A percentile compares a stretch with the other conserved stretches of the same genome.
These are phyloP conservation scores for Anisodus acutangulus DNA, from an alignment of 257 asterid species.

Conservation along the genomic window DNA sequence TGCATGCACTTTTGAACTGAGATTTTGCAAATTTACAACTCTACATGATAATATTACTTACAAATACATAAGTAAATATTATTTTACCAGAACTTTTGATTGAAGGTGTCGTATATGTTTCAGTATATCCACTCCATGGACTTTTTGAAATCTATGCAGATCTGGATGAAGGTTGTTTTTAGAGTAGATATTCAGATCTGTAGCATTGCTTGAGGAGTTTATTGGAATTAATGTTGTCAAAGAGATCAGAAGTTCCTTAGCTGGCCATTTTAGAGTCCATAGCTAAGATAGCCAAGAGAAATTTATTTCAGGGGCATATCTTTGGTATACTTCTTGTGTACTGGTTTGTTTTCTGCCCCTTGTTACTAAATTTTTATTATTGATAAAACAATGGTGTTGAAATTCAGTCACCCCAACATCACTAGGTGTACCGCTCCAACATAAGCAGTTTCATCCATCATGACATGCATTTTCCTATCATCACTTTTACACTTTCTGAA, in stretches of 20 bases:
- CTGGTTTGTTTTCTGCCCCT: no score
- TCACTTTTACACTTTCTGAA: no score
- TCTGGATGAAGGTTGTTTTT: not conserved
- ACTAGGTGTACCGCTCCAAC: no score
- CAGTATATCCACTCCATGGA: not conserved
- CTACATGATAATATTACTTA: not conserved
- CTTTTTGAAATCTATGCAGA: not conserved
- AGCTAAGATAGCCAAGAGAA: not conserved
- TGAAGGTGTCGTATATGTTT: not conserved
- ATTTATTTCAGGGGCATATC: not conserved
- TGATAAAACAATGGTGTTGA: no score
- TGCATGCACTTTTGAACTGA: slow-evolving; percentile 6
- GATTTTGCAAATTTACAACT: slow-evolving; percentile 6
- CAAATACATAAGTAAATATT: not conserved
- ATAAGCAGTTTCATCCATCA: no score
- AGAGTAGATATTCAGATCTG: slow-evolving; percentile 13
- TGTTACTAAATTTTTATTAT: no score
- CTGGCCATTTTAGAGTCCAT: slow-evolving; percentile 10
- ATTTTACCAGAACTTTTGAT: no score
- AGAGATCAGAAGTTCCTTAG: not conserved
- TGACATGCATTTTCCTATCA: no score
- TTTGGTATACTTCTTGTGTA: no score
- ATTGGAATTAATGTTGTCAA: slow-evolving; percentile 2
- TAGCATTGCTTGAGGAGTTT: not conserved
- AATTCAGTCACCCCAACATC: no score